Percentiles rank a stretch among this genome's conserved stretches.
Conservation (phyloP, 2,329 filamentous ascomycete genomes). For the Colletotrichum orchidophilum region DNA sequence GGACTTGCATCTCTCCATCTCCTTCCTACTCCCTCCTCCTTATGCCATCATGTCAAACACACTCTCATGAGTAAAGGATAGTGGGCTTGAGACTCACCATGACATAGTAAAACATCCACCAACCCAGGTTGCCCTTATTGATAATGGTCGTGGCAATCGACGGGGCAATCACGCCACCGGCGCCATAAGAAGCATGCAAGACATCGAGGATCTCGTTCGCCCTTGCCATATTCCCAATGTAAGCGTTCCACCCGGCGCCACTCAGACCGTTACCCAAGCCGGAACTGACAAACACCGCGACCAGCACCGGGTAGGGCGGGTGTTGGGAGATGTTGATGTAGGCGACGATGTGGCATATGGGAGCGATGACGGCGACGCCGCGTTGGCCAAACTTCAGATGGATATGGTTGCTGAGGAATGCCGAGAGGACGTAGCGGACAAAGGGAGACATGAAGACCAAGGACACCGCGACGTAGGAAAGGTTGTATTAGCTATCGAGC, state of each 20-base stretch:
- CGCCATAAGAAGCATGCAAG: constrained; percentile 74
- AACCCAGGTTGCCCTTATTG: constrained; percentile 66
- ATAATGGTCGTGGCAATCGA: constrained; percentile 77
- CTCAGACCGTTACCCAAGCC: constrained; percentile 77
- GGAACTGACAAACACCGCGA: constrained; percentile 71
- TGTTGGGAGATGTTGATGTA: constrained; percentile 72
- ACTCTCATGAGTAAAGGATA: not conserved
- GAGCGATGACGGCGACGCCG: constrained; percentile 71
- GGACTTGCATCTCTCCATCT: no score
- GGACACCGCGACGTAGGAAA: constrained; percentile 70
- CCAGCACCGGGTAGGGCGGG: constrained; percentile 73
- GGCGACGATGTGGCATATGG: constrained; percentile 68
- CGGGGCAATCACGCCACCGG: constrained; percentile 75
- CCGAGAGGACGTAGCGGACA: constrained; percentile 69
- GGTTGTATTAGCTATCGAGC: constrained; percentile 61
- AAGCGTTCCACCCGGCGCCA: constrained; percentile 65
- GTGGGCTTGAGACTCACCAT: constrained; percentile 61
- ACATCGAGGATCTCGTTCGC: constrained; percentile 77
- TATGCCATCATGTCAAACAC: constrained; percentile 39
- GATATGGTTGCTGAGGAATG: constrained; percentile 66
- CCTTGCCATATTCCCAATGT: constrained; percentile 71
- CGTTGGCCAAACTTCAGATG: constrained; percentile 51
- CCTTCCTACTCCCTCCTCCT: constrained; percentile 43
- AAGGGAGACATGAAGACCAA: constrained; percentile 74
- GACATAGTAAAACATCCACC: constrained; percentile 80